Evolutionary conservation across 176 grass and related monocot genomes (phyloP), one percentile per base, ranked within the genome.

Genomic region (Rhynchospora tenuis): DNA sequence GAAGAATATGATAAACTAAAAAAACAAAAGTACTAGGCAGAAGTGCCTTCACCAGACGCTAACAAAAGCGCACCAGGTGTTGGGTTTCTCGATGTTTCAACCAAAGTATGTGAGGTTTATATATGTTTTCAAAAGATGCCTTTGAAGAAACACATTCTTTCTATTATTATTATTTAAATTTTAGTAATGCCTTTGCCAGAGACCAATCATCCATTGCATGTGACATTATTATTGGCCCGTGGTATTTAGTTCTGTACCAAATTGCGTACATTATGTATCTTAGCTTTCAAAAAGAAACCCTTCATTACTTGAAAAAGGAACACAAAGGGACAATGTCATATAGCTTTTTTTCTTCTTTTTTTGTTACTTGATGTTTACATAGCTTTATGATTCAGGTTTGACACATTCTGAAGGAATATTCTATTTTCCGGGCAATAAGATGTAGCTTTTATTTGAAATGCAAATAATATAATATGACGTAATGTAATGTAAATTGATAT

Each of bases 21-120:
- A 14, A 33, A 80, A 80, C 2, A 78, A 42, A 62, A 80, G 11
- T 31, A 62, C 17, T 80, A 60, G 27, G 78, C 9, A 62, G 78
- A 80, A 61, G 29, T 80, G 59, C 59, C 79, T 65, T 65, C 58
- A 82, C 44, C 23, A 82, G 20, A 82, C 66, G 42, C 11, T 66
- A 82, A 64, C 44, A 82, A 82, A 78, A 82, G 43, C 29, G 42
- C 13, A 82, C 66, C 80, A 82, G 42, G 80, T 20, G 80, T 50
- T 10, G 28, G 11, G 62, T 42, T 26, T 60, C 29, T 82, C 44
- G 5, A 45, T n/a, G 44, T 27, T 66, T 66, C 19, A 65, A 82
- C 60, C 65, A 47, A 82, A 51, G 60, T 63, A 52, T 50, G 80
- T 82, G 11, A 50, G 61, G 61, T 17, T 31, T 64, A 61, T n/a